Percentiles rank a stretch among this genome's conserved stretches.
phyloP scores from a whole-genome alignment of 257 asterid genomes.

The Thymus quinquecostatus region DNA sequence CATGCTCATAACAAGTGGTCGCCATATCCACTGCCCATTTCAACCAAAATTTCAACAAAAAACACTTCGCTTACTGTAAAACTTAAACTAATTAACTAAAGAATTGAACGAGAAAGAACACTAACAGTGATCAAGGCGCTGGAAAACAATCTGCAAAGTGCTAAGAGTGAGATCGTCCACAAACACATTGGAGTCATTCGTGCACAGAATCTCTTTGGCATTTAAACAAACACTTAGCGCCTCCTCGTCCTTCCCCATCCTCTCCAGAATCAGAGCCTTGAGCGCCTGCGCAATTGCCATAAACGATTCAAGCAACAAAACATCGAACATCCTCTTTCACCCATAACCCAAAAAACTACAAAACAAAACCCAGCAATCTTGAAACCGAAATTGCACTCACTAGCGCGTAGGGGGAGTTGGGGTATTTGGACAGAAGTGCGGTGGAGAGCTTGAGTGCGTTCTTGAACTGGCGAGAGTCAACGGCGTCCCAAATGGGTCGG shows the following conservation, averaged over 20 bases:
- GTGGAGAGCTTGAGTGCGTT: conserved; percentile 82
- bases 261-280: conserved; percentile 83
- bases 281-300: conserved; percentile 59
- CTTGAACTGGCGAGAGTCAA: conserved; percentile 94
- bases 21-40: conserved; percentile 83
- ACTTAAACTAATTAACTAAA: conserved; percentile 7
- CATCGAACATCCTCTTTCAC: background rate
- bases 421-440: conserved; percentile 73
- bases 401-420: conserved; percentile 85
- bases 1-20: conserved; percentile 88
- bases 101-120: conserved; percentile 15
- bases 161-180: conserved; percentile 94
- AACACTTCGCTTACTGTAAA: conserved; percentile 4
- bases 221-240: conserved; percentile 77
- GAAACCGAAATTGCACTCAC: conserved; percentile 41
- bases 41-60: conserved; percentile 18
- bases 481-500: conserved; percentile 95
- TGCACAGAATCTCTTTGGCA: conserved; percentile 73
- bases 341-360: background rate
- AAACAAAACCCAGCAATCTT: background rate
- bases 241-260: conserved; percentile 84
- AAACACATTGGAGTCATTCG: conserved; percentile 55
- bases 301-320: conserved; percentile 13
- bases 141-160: conserved; percentile 92
- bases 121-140: conserved; percentile 88